Evolutionary conservation across 2,329 filamentous ascomycete species (phyloP), one percentile per base, ranked within the genome.

Genomic region (Cadophora sp.): DNA sequence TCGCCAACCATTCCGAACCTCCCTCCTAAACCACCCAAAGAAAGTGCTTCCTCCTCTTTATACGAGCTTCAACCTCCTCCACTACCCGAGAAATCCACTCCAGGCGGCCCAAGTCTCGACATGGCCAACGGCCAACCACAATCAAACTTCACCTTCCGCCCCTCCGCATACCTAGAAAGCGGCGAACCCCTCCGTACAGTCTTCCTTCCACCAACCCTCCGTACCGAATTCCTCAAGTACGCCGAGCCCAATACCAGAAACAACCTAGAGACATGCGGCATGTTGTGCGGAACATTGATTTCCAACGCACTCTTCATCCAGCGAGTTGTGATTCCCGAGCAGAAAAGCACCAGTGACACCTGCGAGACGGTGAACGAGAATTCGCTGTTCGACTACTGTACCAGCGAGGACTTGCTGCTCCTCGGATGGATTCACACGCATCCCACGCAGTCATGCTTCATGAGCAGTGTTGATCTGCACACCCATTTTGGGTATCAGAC

Each of bases 371-470:
- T 93, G 59, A 96, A 97, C 73, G 94, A 97, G 79, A 87, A 87
- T 34, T 88, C 89, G 0, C 85, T 97, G 31, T 94, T 97, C 74
- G 93, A 97, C 66, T 97, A 95, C 78, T 97, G 94, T 56, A 69
- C 72, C 12, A 67, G 72, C 6, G 75, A 77, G 56, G 75, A 77
- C 55, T 64, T 77, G 40, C 71, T 77, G 67, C 72, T 75, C 8
- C 60, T 77, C 48, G 76, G 76, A 48, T 99, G 96, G 96, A 99
- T 99, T 69, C 96, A 99, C 78, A 99, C 96, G 0, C 96, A 99
- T 79, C 96, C 96, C 0, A 93, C 91, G 0, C 96, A 99, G 81
- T 97, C 93, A 0, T 99, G 96, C 80, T 99, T 99, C 79, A 97
- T 99, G 92, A 97, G 93, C 78, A 96, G 92, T 60, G 85, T 95